Evolutionary conservation across 2,329 filamentous ascomycete genomes (phyloP).

Genomic region (Tolypocladium nubicola): DNA sequence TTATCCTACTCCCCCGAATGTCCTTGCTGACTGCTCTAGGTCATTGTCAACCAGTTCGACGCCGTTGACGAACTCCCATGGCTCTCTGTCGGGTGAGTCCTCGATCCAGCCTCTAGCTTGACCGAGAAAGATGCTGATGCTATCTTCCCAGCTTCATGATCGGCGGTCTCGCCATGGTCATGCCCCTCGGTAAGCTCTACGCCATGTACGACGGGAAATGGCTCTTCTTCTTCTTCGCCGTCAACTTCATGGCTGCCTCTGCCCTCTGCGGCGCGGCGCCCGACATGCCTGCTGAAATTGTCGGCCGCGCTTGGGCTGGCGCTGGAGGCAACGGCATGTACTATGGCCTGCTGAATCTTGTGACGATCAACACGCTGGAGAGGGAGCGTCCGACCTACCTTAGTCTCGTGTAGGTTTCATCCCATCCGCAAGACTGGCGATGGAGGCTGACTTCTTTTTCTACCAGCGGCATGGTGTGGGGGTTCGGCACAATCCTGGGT

Average conservation of each 20-base stretch:
- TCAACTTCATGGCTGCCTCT: conserved; percentile 13
- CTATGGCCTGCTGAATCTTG: too few relatives aligned
- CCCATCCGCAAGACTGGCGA: background rate
- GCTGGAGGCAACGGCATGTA: background rate
- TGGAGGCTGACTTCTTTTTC: background rate
- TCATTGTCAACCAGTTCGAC: background rate
- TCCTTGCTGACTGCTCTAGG: background rate
- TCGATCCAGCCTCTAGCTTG: too few relatives aligned
- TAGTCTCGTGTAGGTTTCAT: background rate
- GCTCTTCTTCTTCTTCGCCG: conserved; percentile 13
- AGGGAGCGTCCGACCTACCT: background rate
- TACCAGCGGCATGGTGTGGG: background rate
- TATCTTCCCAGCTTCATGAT: too few relatives aligned
- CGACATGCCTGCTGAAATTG: conserved; percentile 30
- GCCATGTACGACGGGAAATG: conserved; percentile 29
- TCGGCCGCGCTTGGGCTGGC: conserved; percentile 7
- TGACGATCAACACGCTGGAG: background rate
- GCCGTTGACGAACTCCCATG: background rate
- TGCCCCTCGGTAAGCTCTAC: background rate
- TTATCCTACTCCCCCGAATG: too few relatives aligned
- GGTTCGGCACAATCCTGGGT: too few relatives aligned
- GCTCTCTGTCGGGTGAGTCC: background rate
- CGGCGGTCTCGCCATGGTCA: too few relatives aligned
- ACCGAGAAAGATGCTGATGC: too few relatives aligned
- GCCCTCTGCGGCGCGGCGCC: conserved; percentile 29